Percentiles rank a stretch among this genome's conserved stretches.
Evolutionary conservation across 306 rosid genomes (phyloP).

Genomic region (Dryas alaskensis): DNA sequence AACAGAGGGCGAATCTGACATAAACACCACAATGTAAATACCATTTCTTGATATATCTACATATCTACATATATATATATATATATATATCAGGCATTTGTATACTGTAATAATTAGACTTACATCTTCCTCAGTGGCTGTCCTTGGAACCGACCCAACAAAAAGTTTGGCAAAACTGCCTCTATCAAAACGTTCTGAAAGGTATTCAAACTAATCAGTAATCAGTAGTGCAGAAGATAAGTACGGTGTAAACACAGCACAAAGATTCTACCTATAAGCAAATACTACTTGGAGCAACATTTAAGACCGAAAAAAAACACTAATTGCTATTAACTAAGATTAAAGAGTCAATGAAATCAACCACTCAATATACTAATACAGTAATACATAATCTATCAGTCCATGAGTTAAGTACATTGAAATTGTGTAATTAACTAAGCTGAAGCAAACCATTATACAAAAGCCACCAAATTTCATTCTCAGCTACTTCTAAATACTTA

Average conservation of each 20-base stretch:
- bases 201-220: slow-evolving; percentile 7
- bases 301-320: neutral
- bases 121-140: slow-evolving; percentile 85
- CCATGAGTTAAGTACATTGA: neutral
- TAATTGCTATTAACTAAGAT: neutral
- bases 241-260: neutral
- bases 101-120: slow-evolving; percentile 16
- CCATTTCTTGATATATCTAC: neutral
- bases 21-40: slow-evolving; percentile 7
- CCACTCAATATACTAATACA: neutral
- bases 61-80: too few relatives aligned
- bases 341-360: neutral
- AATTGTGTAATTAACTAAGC: neutral
- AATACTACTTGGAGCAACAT: neutral
- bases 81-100: neutral
- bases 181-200: slow-evolving; percentile 59
- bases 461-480: neutral
- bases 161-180: slow-evolving; percentile 83
- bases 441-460: neutral
- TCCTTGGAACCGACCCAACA: slow-evolving; percentile 90
- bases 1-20: slow-evolving; percentile 87
- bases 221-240: neutral
- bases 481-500: neutral
- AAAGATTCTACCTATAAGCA: neutral
- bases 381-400: neutral